These are phyloP conservation scores for Decorospora gaudefroyi DNA, from an alignment of 2,329 filamentous ascomycete genomes.

Conservation along the genomic window DNA sequence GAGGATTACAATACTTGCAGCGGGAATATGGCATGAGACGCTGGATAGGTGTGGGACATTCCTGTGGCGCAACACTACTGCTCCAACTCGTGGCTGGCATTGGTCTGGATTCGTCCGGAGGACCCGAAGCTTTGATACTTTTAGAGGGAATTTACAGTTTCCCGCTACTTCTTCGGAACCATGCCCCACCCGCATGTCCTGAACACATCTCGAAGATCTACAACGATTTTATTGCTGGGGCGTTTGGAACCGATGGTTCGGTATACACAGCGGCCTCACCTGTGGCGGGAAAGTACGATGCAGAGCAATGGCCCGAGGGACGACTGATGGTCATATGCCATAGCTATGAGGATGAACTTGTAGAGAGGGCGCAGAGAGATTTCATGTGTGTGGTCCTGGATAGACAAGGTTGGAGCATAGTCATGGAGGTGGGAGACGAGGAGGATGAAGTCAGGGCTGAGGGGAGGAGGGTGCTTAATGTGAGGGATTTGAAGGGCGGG, in stretches of 20 bases:
- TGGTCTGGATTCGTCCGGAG: slow-evolving; percentile 12
- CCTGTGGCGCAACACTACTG: slow-evolving; percentile 66
- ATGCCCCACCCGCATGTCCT: slow-evolving; percentile 42
- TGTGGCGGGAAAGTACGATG: slow-evolving; percentile 50
- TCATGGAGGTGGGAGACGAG: slow-evolving; percentile 35
- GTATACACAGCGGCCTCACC: slow-evolving; percentile 56
- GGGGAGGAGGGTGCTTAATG: slow-evolving; percentile 42
- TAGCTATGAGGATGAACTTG: slow-evolving; percentile 55
- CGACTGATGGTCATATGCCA: slow-evolving; percentile 51
- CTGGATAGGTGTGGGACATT: slow-evolving; percentile 66
- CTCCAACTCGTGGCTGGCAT: slow-evolving; percentile 56
- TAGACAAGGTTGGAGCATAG: slow-evolving; percentile 48
- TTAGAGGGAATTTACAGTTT: slow-evolving; percentile 71
- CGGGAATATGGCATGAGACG: slow-evolving; percentile 51
- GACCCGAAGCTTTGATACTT: slow-evolving; percentile 58
- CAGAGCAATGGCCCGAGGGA: slow-evolving; percentile 48
- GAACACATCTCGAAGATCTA: slow-evolving; percentile 56
- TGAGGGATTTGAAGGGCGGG: slow-evolving; percentile 57
- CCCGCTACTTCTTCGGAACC: slow-evolving; percentile 55
- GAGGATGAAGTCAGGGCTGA: slow-evolving; percentile 32
- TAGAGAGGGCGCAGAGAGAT: slow-evolving; percentile 62
- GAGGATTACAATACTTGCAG: slow-evolving; percentile 58
- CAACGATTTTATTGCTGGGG: slow-evolving; percentile 60
- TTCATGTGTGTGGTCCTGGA: slow-evolving; percentile 58
- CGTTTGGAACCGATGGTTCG: slow-evolving; percentile 59